A percentile compares a stretch with the other conserved stretches of the same genome.
These are phyloP conservation scores for Austroboletus novae-zelandiae DNA, from an alignment of 1,284 basidiomycete species.

Conservation along the genomic window DNA sequence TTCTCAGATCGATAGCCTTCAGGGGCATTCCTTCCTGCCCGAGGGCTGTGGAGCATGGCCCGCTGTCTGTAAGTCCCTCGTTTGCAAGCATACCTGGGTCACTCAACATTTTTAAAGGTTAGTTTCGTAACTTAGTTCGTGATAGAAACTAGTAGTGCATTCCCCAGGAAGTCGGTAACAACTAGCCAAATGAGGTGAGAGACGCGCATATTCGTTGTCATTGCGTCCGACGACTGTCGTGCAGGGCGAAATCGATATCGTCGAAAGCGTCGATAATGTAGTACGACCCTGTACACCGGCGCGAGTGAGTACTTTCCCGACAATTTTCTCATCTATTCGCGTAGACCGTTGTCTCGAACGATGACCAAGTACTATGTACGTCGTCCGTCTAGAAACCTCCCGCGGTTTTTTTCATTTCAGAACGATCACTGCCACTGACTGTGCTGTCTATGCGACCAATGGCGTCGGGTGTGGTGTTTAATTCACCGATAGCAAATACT, in stretches of 20 bases:
- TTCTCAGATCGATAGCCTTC: constrained; percentile 34
- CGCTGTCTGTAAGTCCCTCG: constrained; percentile 28
- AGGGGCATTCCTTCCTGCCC: constrained; percentile 43
- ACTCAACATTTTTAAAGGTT: constrained; percentile 18
- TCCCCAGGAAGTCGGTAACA: constrained; percentile 17
- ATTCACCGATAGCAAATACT: constrained; percentile 44
- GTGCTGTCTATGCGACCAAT: constrained; percentile 48
- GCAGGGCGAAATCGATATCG: constrained; percentile 58
- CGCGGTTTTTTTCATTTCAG: constrained; percentile 12
- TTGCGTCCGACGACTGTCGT: neutral
- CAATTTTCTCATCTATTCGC: neutral
- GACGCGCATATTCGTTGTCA: neutral
- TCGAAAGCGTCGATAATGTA: constrained; percentile 66
- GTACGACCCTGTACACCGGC: constrained; percentile 59
- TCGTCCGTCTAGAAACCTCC: neutral
- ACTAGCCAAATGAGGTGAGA: constrained; percentile 17
- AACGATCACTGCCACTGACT: constrained; percentile 42
- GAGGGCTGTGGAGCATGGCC: constrained; percentile 42
- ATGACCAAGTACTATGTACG: constrained; percentile 45
- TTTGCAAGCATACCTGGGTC: neutral
- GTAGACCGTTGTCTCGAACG: constrained; percentile 48
- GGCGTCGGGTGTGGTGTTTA: constrained; percentile 67
- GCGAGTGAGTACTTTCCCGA: constrained; percentile 7
- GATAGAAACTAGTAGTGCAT: neutral
- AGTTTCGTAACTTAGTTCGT: neutral